A percentile compares a stretch with the other conserved stretches of the same genome.
phyloP scores from a whole-genome alignment of 2,329 filamentous ascomycete genomes.

The Elsinoe ampelina region DNA sequence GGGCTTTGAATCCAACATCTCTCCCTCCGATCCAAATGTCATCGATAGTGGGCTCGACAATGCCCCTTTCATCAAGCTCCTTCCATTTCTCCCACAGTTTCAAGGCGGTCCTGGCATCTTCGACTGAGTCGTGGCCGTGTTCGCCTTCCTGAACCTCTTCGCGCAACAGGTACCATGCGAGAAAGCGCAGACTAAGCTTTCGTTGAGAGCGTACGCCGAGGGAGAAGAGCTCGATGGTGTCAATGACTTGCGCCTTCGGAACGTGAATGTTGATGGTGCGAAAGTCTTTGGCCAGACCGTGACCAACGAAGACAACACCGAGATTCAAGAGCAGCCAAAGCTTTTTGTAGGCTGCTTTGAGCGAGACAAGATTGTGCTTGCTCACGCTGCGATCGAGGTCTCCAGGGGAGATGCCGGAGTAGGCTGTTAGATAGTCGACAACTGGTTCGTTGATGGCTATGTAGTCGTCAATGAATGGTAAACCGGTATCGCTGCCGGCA shows the following conservation, averaged over 20 bases:
- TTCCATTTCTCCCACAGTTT: constrained; percentile 83
- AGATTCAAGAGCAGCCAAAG: constrained; percentile 94
- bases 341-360: constrained; percentile 95
- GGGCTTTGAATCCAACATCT: constrained; percentile 40
- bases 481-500: constrained; percentile 63
- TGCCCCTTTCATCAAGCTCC: constrained; percentile 78
- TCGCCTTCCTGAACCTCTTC: constrained; percentile 83
- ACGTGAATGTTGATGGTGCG: constrained; percentile 97
- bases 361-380: constrained; percentile 69
- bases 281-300: constrained; percentile 90
- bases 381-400: constrained; percentile 75
- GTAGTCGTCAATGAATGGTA: constrained; percentile 95
- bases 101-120: constrained; percentile 84
- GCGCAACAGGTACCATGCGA: constrained; percentile 83
- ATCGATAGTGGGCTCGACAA: constrained; percentile 72
- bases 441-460: constrained; percentile 84
- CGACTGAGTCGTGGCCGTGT: constrained; percentile 75
- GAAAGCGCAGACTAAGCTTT: constrained; percentile 82
- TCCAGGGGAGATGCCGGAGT: constrained; percentile 78
- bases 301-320: constrained; percentile 86
- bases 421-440: constrained; percentile 89
- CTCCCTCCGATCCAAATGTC: constrained; percentile 67
- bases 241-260: constrained; percentile 79
- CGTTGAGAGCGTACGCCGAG: constrained; percentile 62
- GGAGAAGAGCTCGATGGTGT: constrained; percentile 88